Percentiles rank a stretch among this genome's conserved stretches.
Conservation (phyloP, 306 rosid genomes). For the Malus sylvestris region DNA sequence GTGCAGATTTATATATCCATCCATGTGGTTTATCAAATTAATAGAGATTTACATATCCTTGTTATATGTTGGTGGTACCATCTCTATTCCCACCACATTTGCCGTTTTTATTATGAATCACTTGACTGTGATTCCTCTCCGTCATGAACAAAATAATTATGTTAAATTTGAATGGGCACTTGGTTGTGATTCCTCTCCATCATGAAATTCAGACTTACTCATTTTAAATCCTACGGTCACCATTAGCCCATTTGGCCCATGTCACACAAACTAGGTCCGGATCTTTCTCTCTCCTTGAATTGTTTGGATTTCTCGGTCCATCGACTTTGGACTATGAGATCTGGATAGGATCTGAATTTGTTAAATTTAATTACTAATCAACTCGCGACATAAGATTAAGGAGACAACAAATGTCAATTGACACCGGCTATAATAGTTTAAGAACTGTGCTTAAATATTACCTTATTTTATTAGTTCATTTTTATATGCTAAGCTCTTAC, state of each 20-base stretch:
- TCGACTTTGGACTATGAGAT: too few relatives aligned
- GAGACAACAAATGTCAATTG: not conserved
- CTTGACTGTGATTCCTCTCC: not conserved
- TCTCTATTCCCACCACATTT: not conserved
- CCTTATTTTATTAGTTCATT: too few relatives aligned
- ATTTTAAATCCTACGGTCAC: too few relatives aligned
- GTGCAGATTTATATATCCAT: too few relatives aligned
- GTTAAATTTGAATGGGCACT: not conserved
- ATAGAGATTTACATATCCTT: too few relatives aligned
- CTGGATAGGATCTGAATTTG: not conserved
- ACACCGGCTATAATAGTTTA: not conserved
- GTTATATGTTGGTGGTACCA: not conserved
- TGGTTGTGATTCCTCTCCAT: not conserved
- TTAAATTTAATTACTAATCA: not conserved
- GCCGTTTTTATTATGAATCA: not conserved
- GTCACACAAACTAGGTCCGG: too few relatives aligned
- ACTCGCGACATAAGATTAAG: not conserved
- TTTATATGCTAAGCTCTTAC: too few relatives aligned
- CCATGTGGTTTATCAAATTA: too few relatives aligned
- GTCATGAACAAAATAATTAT: not conserved
- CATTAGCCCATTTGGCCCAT: too few relatives aligned
- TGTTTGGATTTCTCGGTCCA: fast-evolving
- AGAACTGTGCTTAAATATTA: too few relatives aligned
- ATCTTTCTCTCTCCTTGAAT: too few relatives aligned
- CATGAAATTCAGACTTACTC: not conserved